Evolutionary conservation across 2,329 filamentous ascomycete species (phyloP), one percentile per base, ranked within the genome.

Genomic region (Thelonectria discophora): DNA sequence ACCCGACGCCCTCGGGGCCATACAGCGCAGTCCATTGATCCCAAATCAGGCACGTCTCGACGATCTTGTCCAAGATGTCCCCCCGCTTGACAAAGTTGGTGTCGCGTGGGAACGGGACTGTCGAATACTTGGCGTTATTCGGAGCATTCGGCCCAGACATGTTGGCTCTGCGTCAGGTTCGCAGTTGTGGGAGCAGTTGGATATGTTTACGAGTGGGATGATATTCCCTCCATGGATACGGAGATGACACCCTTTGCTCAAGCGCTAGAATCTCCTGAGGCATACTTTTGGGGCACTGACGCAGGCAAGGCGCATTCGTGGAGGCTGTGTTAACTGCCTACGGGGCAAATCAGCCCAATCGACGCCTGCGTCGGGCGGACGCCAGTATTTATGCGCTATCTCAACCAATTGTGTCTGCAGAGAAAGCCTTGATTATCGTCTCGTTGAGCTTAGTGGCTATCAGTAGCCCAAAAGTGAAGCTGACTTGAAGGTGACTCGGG

Each of bases 1-100:
- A 47, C 52, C 52, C 52, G 11, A 47, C 42, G 5, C 52, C 52
- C 9, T 39, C 27, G 10, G 52, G 52, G 6, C 52, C 52, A 8
- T 34, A 5, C 30, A 55, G 34, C 32, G 20, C 42, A 7, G 30
- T 18, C 13, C 42, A 18, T 42, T 30, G 42, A 12, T n/a, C 27
- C 8, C 13, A 30, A 8, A 7, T 34, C 10, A 39, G 5, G 24
- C 52, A 55, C 24, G 9, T 5, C 10, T 39, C 12, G 2, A 12
- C 42, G 5, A 55, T 42, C 10, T 15, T 37, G 17, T 55, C 42
- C n/a, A 55, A 39, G 2, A 46, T 12, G 5, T 34, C 18, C 3
- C 52, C 39, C 11, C 52, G 40, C 4, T 55, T 27, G 9, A 55
- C 40, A 17, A 47, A 55, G 17, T 47, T 24, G 18, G 40, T 18